Percentiles rank a stretch among this genome's conserved stretches.
These are phyloP conservation scores for Cytospora paraplurivora DNA, from an alignment of 2,329 filamentous ascomycete genomes.

Conservation along the genomic window DNA sequence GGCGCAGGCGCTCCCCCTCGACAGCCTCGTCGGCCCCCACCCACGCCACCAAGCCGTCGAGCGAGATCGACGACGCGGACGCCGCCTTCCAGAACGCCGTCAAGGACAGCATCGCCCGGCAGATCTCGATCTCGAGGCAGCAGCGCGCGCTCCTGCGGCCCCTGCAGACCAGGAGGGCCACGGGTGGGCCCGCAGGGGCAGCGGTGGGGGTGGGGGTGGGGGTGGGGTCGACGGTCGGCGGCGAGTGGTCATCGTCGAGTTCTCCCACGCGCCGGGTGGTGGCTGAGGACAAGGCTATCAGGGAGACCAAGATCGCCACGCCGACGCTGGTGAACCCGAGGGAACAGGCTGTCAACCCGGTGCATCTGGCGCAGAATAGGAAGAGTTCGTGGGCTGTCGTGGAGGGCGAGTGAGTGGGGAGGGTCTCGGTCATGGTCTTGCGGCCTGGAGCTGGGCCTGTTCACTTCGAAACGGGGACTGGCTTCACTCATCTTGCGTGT, in stretches of 20 bases:
- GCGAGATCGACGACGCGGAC: constrained; percentile 44
- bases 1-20: constrained; percentile 29
- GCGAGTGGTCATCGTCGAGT: constrained; percentile 2
- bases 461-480: not conserved
- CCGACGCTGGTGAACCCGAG: constrained; percentile 49
- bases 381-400: constrained; percentile 58
- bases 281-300: constrained; percentile 40
- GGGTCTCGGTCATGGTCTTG: not conserved
- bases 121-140: constrained; percentile 66
- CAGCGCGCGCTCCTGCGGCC: constrained; percentile 62
- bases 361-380: constrained; percentile 44
- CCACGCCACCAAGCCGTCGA: constrained; percentile 39
- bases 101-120: constrained; percentile 67
- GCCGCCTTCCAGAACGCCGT: constrained; percentile 56
- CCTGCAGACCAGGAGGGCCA: constrained; percentile 42
- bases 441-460: not conserved
- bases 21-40: constrained; percentile 29
- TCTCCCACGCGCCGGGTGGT: constrained; percentile 30
- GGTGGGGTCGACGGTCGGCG: constrained; percentile 30
- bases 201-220: constrained; percentile 12
- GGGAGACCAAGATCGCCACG: constrained; percentile 46
- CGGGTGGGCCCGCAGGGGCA: constrained; percentile 8
- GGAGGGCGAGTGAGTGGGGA: constrained; percentile 44
- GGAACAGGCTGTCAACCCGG: constrained; percentile 32
- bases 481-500: not conserved